These are phyloP conservation scores for Talaromyces sp. DNA, from an alignment of 2,329 filamentous ascomycete genomes.

Conservation along the genomic window DNA sequence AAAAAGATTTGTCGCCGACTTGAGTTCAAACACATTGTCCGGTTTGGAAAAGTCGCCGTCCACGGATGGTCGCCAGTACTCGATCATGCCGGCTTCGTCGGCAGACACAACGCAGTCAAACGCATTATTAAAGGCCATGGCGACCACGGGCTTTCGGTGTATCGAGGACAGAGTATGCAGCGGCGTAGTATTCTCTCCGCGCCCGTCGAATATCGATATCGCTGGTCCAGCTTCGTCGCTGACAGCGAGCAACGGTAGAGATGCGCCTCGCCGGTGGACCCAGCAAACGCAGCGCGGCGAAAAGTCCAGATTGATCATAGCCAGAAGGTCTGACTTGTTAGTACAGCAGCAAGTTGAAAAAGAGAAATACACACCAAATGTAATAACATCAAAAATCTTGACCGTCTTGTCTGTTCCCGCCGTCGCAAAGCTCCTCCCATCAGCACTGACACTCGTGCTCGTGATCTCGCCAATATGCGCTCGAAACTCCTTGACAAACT, in stretches of 20 bases:
- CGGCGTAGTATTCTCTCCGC: conserved; percentile 70
- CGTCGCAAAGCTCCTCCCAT: conserved; percentile 90
- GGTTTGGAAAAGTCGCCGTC: conserved; percentile 74
- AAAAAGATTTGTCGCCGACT: conserved; percentile 89
- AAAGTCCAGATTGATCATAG: conserved; percentile 73
- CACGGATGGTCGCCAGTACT: conserved; percentile 76
- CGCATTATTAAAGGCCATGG: conserved; percentile 83
- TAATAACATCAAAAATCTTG: conserved; percentile 62
- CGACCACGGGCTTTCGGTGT: conserved; percentile 73
- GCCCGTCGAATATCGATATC: conserved; percentile 82
- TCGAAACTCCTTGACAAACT: conserved; percentile 97
- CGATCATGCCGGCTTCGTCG: conserved; percentile 87
- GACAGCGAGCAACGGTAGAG: conserved; percentile 76
- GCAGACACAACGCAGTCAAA: conserved; percentile 88
- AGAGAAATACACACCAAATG: conserved; percentile 54
- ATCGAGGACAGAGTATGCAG: conserved; percentile 71
- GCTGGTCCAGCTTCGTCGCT: conserved; percentile 66
- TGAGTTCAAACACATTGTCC: conserved; percentile 83
- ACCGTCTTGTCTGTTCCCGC: conserved; percentile 55
- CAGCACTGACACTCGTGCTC: conserved; percentile 76
- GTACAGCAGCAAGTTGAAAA: neutral
- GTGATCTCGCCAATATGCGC: conserved; percentile 82
- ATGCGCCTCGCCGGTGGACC: conserved; percentile 84
- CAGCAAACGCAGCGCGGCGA: conserved; percentile 78
- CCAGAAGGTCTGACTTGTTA: conserved; percentile 58